Evolutionary conservation across 2,329 filamentous ascomycete species (phyloP).

Genomic region (Sporothrix luriei): DNA sequence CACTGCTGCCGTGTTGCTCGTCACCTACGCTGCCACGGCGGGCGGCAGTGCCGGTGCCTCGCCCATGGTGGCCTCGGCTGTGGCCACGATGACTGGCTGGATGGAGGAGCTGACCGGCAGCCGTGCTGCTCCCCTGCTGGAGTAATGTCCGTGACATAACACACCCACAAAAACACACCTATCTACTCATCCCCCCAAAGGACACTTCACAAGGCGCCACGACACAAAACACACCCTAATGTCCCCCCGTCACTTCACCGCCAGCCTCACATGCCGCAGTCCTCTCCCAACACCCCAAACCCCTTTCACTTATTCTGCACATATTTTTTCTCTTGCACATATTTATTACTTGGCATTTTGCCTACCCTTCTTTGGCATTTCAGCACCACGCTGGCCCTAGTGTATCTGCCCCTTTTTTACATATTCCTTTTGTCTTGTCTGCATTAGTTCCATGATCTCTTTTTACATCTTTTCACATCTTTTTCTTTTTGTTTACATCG

Average conservation of each 20-base stretch:
- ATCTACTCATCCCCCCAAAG: neutral
- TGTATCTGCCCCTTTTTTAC: neutral
- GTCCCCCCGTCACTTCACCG: slow-evolving; percentile 9
- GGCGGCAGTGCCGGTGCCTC: slow-evolving; percentile 12
- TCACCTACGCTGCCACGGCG: slow-evolving; percentile 29
- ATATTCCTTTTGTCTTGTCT: neutral
- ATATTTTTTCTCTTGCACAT: slow-evolving; percentile 6
- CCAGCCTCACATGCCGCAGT: neutral
- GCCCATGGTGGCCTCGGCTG: slow-evolving; percentile 27
- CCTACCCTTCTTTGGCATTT: neutral
- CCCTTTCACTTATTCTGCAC: slow-evolving; percentile 24
- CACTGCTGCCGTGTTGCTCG: slow-evolving; percentile 27
- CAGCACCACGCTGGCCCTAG: no score
- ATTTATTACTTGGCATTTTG: neutral
- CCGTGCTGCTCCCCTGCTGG: slow-evolving; percentile 3
- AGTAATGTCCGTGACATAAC: neutral
- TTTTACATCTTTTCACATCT: neutral
- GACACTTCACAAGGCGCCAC: slow-evolving; percentile 21
- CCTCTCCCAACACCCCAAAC: slow-evolving; percentile 14
- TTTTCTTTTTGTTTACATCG: no score
- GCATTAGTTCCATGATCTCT: slow-evolving; percentile 15
- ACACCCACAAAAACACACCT: no score
- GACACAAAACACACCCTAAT: neutral
- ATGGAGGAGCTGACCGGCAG: slow-evolving; percentile 25
- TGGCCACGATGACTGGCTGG: slow-evolving; percentile 18